Percentiles rank a stretch among this genome's conserved stretches.
These are phyloP conservation scores for Neurospora sp. DNA, from an alignment of 495 filamentous ascomycete species.

Conservation along the genomic window DNA sequence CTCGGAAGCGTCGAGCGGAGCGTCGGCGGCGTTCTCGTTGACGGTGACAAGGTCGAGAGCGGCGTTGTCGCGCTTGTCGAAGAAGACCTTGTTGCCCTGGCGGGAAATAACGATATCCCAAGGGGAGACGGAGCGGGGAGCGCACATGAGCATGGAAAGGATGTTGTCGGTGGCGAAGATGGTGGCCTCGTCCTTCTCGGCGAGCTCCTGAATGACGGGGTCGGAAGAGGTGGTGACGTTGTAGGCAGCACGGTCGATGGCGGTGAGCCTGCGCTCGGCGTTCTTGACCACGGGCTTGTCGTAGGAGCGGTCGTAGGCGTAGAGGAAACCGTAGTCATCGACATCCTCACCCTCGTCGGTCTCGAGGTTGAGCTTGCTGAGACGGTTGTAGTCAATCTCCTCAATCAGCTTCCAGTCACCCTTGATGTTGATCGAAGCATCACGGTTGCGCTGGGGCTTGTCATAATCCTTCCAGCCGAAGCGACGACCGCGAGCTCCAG, in stretches of 20 bases:
- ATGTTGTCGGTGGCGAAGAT: conserved; percentile 96
- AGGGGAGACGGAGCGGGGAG: conserved; percentile 86
- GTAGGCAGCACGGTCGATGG: conserved; percentile 88
- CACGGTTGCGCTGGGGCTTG: conserved; percentile 92
- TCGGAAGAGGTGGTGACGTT: conserved; percentile 95
- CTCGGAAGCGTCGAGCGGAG: conserved; percentile 81
- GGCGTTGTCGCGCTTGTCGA: conserved; percentile 93
- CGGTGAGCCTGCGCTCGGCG: conserved; percentile 72
- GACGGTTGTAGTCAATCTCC: conserved; percentile 95
- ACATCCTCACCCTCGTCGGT: conserved; percentile 90
- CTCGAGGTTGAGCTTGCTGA: conserved; percentile 90
- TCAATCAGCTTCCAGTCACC: conserved; percentile 91
- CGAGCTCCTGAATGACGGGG: conserved; percentile 91
- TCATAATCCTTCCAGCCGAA: conserved; percentile 99
- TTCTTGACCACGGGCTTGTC: conserved; percentile 87
- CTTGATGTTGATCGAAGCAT: conserved; percentile 88
- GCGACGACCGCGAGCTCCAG: conserved; percentile 54
- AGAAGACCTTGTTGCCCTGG: conserved; percentile 90
- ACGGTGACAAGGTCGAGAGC: conserved; percentile 95
- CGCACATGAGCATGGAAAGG: conserved; percentile 98
- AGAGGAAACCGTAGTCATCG: conserved; percentile 89
- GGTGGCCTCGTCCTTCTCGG: conserved; percentile 92
- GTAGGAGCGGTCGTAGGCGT: conserved; percentile 92
- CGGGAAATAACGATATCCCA: conserved; percentile 93
- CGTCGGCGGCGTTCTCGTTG: conserved; percentile 97